Evolutionary conservation across 2,329 filamentous ascomycete genomes (phyloP).

Genomic region (Lachnellula hyalina): DNA sequence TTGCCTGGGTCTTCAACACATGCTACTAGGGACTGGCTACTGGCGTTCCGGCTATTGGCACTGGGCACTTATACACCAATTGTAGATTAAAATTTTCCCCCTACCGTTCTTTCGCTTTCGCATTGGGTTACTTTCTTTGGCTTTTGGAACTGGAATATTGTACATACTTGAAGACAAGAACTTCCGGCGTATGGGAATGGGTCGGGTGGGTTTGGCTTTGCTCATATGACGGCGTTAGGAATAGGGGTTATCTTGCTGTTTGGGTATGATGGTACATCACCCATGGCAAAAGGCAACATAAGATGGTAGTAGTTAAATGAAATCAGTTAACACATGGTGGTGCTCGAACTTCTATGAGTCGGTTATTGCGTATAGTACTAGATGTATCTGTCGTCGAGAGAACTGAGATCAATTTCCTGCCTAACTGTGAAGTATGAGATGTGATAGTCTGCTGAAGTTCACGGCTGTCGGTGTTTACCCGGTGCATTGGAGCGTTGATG

Average conservation of each 20-base stretch:
- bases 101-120: not conserved
- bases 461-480: no score
- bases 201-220: not conserved
- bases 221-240: not conserved
- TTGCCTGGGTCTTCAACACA: no score
- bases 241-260: not conserved
- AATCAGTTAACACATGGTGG: not conserved
- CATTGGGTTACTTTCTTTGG: not conserved
- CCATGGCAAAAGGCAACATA: not conserved
- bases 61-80: not conserved
- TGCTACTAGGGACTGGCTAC: no score
- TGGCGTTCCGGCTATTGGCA: not conserved
- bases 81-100: not conserved
- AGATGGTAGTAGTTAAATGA: not conserved
- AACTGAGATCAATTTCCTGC: no score
- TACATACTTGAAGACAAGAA: not conserved
- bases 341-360: no score
- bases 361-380: no score
- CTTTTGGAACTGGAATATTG: not conserved
- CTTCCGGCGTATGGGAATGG: not conserved
- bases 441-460: no score
- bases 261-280: not conserved
- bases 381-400: no score
- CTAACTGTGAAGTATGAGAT: no score
- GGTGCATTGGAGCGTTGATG: no score